Percentiles rank a stretch among this genome's conserved stretches.
These are phyloP conservation scores for Furculomyces boomerangus DNA, from an alignment of 371 early-diverging fungal genomes.

Conservation along the genomic window DNA sequence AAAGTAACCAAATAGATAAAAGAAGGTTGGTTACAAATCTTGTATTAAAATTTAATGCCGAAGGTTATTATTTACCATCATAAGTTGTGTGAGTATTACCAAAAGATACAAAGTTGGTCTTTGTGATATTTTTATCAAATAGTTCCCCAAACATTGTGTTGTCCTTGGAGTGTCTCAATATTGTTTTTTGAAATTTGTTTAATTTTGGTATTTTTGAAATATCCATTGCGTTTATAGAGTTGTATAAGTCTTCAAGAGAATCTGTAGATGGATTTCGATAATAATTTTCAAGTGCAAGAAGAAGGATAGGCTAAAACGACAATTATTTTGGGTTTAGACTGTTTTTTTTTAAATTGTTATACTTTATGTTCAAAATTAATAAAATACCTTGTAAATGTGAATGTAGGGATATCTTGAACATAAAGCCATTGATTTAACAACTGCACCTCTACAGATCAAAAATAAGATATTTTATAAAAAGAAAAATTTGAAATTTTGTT, in stretches of 20 bases:
- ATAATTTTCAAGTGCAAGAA: constrained; percentile 81
- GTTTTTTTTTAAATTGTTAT: constrained; percentile 4
- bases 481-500: no score
- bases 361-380: constrained; percentile 19
- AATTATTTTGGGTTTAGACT: neutral
- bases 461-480: no score
- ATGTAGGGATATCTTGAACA: constrained; percentile 73
- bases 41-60: no score
- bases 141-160: constrained; percentile 66
- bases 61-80: no score
- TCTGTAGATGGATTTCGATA: constrained; percentile 54
- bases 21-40: no score
- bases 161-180: constrained; percentile 60
- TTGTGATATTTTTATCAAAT: no score
- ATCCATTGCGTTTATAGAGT: constrained; percentile 73
- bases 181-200: constrained; percentile 50
- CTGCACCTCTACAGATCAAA: constrained; percentile 66
- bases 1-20: no score
- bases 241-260: constrained; percentile 58
- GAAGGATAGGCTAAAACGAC: constrained; percentile 71
- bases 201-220: constrained; percentile 61
- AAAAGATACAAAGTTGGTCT: no score
- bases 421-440: constrained; percentile 87
- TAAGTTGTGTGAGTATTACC: no score
- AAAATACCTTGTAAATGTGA: constrained; percentile 67